Conservation (phyloP, 306 rosid species). For the Lagenaria siceraria region DNA sequence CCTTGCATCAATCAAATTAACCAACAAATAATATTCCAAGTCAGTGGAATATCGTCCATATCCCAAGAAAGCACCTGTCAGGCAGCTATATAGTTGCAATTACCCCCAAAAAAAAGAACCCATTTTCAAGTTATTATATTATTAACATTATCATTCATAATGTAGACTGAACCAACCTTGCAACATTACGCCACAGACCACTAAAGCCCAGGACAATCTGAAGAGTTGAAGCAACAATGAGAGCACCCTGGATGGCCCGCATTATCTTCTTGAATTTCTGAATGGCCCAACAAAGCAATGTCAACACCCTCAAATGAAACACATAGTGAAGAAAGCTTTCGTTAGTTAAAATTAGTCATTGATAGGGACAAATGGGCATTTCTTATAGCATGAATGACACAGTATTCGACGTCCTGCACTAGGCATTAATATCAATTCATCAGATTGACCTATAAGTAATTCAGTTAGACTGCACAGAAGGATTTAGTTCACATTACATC, state of each 20-base stretch:
- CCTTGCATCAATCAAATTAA: neutral
- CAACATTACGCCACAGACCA: constrained; percentile 99
- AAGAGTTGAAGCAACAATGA: constrained; percentile 92
- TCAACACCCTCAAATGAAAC: constrained; percentile 17
- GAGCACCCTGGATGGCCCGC: constrained; percentile 95
- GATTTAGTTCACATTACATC: constrained; percentile 44
- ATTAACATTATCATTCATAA: neutral
- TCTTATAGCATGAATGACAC: neutral
- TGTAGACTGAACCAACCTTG: constrained; percentile 50
- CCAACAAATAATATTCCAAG: neutral
- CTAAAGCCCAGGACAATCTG: constrained; percentile 98
- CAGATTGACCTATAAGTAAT: neutral
- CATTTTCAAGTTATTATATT: neutral
- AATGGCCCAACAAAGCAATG: constrained; percentile 13
- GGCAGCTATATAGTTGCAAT: neutral
- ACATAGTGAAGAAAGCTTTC: neutral
- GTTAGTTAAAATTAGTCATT: neutral
- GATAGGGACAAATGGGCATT: neutral
- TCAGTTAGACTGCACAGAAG: neutral
- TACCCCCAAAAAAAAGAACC: neutral
- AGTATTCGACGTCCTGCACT: neutral
- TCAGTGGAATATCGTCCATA: neutral
- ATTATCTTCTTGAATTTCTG: constrained; percentile 90
- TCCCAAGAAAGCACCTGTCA: neutral
- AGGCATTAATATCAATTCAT: neutral